These are phyloP conservation scores for Rhodotorula babjevae DNA, from an alignment of 768 basidiomycete genomes.

Conservation along the genomic window DNA sequence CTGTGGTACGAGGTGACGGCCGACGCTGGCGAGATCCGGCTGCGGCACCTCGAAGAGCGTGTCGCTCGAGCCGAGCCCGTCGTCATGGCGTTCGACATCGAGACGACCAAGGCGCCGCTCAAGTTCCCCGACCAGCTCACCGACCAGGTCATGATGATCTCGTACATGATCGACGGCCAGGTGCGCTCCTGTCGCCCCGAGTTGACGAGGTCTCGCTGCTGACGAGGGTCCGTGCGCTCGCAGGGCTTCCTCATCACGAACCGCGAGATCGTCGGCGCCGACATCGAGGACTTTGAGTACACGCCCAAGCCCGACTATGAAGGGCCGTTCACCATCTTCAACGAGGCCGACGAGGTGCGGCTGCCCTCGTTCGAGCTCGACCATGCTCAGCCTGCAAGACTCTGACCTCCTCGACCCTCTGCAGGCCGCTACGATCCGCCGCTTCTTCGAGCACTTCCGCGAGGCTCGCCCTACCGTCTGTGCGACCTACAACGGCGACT, in stretches of 20 bases:
- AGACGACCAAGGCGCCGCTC: constrained; percentile 97
- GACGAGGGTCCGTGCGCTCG: too few species aligned
- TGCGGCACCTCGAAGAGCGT: constrained; percentile 68
- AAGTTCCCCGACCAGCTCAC: constrained; percentile 94
- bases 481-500: constrained; percentile 97
- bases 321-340: constrained; percentile 91
- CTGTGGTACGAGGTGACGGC: constrained; percentile 92
- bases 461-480: constrained; percentile 93
- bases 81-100: constrained; percentile 98
- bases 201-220: background rate
- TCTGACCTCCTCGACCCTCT: background rate
- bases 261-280: constrained; percentile 91
- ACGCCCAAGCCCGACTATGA: constrained; percentile 97
- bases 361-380: too few species aligned
- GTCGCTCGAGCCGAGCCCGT: constrained; percentile 99
- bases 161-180: constrained; percentile 97
- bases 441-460: constrained; percentile 91
- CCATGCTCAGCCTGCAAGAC: too few species aligned
- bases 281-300: constrained; percentile 98
- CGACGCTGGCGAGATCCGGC: constrained; percentile 63
- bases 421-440: constrained; percentile 72
- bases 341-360: constrained; percentile 73
- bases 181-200: constrained; percentile 4
- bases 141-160: constrained; percentile 99
- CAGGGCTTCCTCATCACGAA: constrained; percentile 92